A percentile compares a stretch with the other conserved stretches of the same genome.
phyloP scores from a whole-genome alignment of 768 basidiomycete genomes.

The Boletus rubropictus region DNA sequence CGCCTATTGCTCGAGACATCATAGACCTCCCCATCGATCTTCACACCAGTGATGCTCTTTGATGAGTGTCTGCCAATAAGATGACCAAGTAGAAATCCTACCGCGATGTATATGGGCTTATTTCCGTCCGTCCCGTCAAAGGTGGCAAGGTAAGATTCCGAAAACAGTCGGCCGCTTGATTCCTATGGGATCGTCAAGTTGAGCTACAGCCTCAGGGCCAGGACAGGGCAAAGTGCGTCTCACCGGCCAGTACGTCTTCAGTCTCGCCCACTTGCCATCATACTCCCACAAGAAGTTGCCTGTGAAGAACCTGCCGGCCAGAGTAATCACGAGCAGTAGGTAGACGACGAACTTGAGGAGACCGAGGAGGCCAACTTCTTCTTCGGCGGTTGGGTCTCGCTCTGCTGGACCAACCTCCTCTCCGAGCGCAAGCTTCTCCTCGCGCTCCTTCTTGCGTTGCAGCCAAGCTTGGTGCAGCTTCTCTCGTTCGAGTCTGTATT shows the following conservation, averaged over 20 bases:
- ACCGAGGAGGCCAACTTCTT: constrained; percentile 58
- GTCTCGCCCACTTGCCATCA: constrained; percentile 53
- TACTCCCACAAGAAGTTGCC: constrained; percentile 87
- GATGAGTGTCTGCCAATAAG: constrained; percentile 3
- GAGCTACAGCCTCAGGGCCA: background rate
- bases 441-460: constrained; percentile 63
- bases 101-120: constrained; percentile 80
- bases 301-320: constrained; percentile 79
- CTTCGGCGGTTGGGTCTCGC: constrained; percentile 63
- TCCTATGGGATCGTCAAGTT: constrained; percentile 25
- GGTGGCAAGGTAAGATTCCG: constrained; percentile 56
- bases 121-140: constrained; percentile 66
- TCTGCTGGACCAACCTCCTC: constrained; percentile 70
- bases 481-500: constrained; percentile 60
- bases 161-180: constrained; percentile 64
- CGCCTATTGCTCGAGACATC: constrained; percentile 78
- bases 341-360: constrained; percentile 67
- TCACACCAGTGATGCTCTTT: constrained; percentile 10
- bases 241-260: constrained; percentile 64
- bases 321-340: constrained; percentile 43
- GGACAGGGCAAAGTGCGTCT: constrained; percentile 10
- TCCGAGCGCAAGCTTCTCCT: constrained; percentile 67
- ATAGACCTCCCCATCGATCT: constrained; percentile 92
- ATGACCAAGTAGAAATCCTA: constrained; percentile 33
- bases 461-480: constrained; percentile 58